These are phyloP conservation scores for Aspergillus puulaauensis DNA, from an alignment of 2,329 filamentous ascomycete species.

Conservation along the genomic window DNA sequence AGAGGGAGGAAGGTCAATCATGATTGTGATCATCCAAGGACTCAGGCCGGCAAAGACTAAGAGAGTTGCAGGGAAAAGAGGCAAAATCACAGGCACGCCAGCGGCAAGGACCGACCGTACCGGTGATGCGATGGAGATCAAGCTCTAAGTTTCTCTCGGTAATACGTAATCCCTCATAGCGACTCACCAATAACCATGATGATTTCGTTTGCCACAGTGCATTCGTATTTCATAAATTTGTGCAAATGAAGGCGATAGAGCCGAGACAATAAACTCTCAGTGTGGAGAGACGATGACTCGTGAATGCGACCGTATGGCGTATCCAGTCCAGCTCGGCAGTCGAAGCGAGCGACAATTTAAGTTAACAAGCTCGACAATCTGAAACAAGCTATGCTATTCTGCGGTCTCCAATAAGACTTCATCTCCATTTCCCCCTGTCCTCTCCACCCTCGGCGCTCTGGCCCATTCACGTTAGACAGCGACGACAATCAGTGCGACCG, in stretches of 20 bases:
- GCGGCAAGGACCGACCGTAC: neutral
- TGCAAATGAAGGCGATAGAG: neutral
- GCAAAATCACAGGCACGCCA: neutral
- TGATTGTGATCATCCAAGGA: neutral
- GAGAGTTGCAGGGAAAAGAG: neutral
- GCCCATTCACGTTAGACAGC: neutral
- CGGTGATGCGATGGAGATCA: neutral
- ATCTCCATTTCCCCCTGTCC: neutral
- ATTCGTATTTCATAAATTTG: neutral
- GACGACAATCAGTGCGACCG: constrained; percentile 1
- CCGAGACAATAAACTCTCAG: neutral
- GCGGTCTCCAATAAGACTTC: neutral
- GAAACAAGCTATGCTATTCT: constrained; percentile 13
- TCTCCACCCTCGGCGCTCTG: neutral
- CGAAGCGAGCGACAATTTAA: constrained; percentile 21
- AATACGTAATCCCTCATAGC: neutral
- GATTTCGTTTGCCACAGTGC: too few relatives aligned
- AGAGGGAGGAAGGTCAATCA: neutral
- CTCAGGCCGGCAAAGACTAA: neutral
- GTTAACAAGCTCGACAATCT: constrained; percentile 10
- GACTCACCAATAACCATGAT: too few relatives aligned
- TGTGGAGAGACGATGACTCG: neutral
- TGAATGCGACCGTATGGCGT: neutral
- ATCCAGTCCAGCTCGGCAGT: neutral
- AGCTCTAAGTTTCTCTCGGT: neutral